Base-by-base conservation (phyloP, 345 rosid genomes). In the Eucalyptus rudis region DNA sequence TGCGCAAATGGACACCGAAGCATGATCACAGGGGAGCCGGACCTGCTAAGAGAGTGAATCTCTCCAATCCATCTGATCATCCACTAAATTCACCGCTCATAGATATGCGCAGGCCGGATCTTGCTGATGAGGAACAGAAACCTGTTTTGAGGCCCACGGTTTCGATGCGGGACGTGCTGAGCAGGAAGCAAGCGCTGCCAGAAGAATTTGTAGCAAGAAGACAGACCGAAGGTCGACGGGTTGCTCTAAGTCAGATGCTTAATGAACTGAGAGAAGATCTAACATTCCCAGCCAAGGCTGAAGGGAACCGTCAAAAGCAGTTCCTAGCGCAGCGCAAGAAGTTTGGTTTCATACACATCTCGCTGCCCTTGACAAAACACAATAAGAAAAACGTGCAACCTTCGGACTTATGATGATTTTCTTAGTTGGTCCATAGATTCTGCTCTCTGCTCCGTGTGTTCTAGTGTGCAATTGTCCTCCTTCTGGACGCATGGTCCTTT, bases 131-230 rank as follows among this genome's bases (percentile, higher is more conserved):
- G 27, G 93, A 90, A 43, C 89, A 93, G 10, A 96, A 91, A 91
- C 96, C 97, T 17, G 93, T 93, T 87, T 19, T 93, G 44, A 95
- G 93, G 92, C 88, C 98, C 79, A 95, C 95, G 5, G 95, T 98
- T 90, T 98, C 99, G 16, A 98, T 98, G 99, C 93, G 98, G 14
- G 98, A 98, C 88, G 93, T 98, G n/a, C 94, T 98, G 36, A 94
- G 96, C 92, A 94, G 94, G 91, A 96, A 96, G 93, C 99, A 95
- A 92, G 92, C 93, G 76, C 86, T 56, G 59, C 90, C 95, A 0
- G 94, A 95, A 86, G 96, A 95, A 36, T 92, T 90, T 87, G 93
- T 66, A 16, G 89, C 90, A 62, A 93, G 90, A 90, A 93, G 90
- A 51, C 93, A 91, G 0, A 89, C 87, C 1, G 97, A 93, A 27